Base-by-base conservation (phyloP, 2,329 filamentous ascomycete genomes). In the Diaporthe ampelina region DNA sequence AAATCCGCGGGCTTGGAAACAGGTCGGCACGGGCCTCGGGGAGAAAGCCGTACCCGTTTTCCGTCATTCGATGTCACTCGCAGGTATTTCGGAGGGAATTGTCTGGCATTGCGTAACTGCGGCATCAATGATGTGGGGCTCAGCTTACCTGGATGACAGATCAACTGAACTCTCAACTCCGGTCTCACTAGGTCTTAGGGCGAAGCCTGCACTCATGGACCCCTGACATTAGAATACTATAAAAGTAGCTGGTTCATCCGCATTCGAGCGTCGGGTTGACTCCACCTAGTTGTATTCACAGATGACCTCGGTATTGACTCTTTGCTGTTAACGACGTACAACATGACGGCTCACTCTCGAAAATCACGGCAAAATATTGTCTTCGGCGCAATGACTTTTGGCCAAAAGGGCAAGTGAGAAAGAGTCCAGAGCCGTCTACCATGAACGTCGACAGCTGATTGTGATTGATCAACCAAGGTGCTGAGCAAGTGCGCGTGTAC, bases 311-410 rank as follows among this genome's bases (percentile, higher is more conserved):
- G 6, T 21, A 35, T 19, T 7, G 3, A 50, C 21, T 15, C 13
- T 13, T 17, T 15, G 5, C 4, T 50, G 2, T 15, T 11, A 9
- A 37, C 13, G 0, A 17, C 4, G 6, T 11, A 52, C 26, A 37
- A 19, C 3, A 67, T 67, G 61, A 29, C 45, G 29, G 2, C 21
- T 43, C 13, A 29, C 10, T 50, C 43, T 24, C 61, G 13, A 40
- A 40, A 67, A 45, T 52, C 61, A 4, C n/a, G 13, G 1, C 43
- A n/a, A 43, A 79, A 79, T 67, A 70, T 80, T 24, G 78, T 81
- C 57, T 81, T 81, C 57, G 80, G 80, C 40, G 76, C 80, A 17
- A 81, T 81, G 80, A 80, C 79, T 7, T 67, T 81, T 29, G 80
- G 80, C 45, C 70, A 76, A 13, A 59, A 76, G 65, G 77, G 77